A percentile compares a stretch with the other conserved stretches of the same genome.
These are phyloP conservation scores for Spencermartinsiella ligniputridi DNA, from an alignment of 1,139 yeast species.

Conservation along the genomic window DNA sequence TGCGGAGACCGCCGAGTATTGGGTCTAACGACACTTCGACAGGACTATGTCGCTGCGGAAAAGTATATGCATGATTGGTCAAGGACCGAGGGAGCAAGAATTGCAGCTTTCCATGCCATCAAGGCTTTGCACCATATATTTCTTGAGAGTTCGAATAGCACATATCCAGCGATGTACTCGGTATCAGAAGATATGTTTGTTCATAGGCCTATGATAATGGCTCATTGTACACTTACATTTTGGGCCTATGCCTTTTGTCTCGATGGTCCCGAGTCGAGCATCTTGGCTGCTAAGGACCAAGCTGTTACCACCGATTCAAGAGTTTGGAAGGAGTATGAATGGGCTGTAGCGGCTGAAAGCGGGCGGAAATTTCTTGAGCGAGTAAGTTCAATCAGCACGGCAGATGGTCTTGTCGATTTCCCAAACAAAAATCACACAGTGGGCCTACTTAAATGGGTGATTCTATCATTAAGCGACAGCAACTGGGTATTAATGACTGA, in stretches of 20 bases:
- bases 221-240: conserved; percentile 46
- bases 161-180: conserved; percentile 32
- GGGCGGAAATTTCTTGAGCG: conserved; percentile 15
- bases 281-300: conserved; percentile 13
- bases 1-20: conserved; percentile 79
- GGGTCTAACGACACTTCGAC: conserved; percentile 64
- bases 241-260: conserved; percentile 53
- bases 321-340: conserved; percentile 13
- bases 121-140: conserved; percentile 12
- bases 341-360: conserved; percentile 18
- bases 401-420: conserved; percentile 13
- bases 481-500: conserved; percentile 22
- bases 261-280: conserved; percentile 52
- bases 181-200: conserved; percentile 48
- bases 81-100: conserved; percentile 28
- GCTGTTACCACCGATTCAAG: conserved; percentile 3
- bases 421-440: conserved; percentile 15
- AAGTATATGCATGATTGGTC: conserved; percentile 18
- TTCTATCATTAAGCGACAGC: conserved; percentile 18
- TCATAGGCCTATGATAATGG: conserved; percentile 51
- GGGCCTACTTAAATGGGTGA: conserved; percentile 21
- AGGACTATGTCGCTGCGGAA: conserved; percentile 47
- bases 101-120: conserved; percentile 25
- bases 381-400: conserved; percentile 5
- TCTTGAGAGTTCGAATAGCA: conserved; percentile 5